phyloP scores from a whole-genome alignment of 2,329 filamentous ascomycete species.

The Paecilomyces dactylethromorphus region DNA sequence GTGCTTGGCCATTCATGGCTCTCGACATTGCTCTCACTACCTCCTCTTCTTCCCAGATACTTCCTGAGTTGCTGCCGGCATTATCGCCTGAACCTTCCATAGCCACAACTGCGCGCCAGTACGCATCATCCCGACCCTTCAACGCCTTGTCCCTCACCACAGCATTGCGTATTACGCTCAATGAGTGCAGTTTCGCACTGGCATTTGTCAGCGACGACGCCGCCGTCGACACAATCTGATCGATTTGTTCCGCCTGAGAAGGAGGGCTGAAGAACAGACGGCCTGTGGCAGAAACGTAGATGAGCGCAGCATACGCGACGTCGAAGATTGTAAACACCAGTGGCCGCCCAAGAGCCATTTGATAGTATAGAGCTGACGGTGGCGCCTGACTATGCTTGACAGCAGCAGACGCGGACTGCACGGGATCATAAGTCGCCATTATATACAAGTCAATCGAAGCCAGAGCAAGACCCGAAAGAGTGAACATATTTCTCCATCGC shows the following conservation, averaged over 20 bases:
- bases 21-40: constrained; percentile 59
- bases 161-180: constrained; percentile 74
- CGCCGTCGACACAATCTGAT: constrained; percentile 40
- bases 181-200: constrained; percentile 62
- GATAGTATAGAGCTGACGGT: constrained; percentile 27
- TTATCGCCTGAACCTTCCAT: constrained; percentile 63
- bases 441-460: constrained; percentile 61
- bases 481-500: constrained; percentile 65
- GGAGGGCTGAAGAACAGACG: constrained; percentile 64
- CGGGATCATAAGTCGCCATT: constrained; percentile 57
- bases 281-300: constrained; percentile 75
- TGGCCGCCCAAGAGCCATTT: constrained; percentile 54
- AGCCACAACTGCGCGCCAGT: constrained; percentile 57
- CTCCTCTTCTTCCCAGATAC: constrained; percentile 65
- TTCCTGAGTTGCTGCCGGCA: constrained; percentile 51
- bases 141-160: constrained; percentile 66
- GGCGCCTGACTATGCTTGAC: constrained; percentile 59
- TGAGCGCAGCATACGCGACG: constrained; percentile 52
- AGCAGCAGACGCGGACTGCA: constrained; percentile 50
- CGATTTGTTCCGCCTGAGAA: constrained; percentile 59
- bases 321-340: constrained; percentile 62
- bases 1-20: constrained; percentile 62
- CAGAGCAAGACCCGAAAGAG: constrained; percentile 54
- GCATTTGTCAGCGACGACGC: constrained; percentile 52
- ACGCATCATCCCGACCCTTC: constrained; percentile 58